A percentile compares a stretch with the other conserved stretches of the same genome.
Evolutionary conservation across 2,329 filamentous ascomycete species (phyloP).

Genomic region (Sphaerulina vaccinii): DNA sequence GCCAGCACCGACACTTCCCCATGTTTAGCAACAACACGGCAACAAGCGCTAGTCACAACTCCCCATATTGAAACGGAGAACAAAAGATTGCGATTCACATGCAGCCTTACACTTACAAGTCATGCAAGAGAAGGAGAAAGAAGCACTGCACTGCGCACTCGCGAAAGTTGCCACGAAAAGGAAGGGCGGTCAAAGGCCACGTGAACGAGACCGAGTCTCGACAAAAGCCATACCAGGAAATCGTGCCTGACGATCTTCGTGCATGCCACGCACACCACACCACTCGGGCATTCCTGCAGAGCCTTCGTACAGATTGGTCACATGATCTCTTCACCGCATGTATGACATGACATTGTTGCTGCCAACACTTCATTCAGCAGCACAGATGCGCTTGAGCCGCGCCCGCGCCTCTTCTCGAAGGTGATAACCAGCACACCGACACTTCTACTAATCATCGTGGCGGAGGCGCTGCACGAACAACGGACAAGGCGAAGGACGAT

Average conservation of each 20-base stretch:
- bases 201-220: not conserved
- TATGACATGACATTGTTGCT: constrained; percentile 9
- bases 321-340: constrained; percentile 8
- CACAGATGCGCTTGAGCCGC: not conserved
- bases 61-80: no score
- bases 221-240: not conserved
- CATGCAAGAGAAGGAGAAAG: no score
- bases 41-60: not conserved
- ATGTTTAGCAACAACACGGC: not conserved
- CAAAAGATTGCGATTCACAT: no score
- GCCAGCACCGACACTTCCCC: not conserved
- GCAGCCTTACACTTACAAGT: no score
- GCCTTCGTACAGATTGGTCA: no score
- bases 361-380: not conserved
- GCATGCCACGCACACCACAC: no score
- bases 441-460: no score
- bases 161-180: not conserved
- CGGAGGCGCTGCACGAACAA: not conserved
- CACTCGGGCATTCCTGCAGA: no score
- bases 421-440: constrained; percentile 9
- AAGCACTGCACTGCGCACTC: not conserved
- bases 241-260: constrained; percentile 10
- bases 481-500: not conserved
- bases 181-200: not conserved
- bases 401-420: not conserved